Conservation (phyloP, 2,329 filamentous ascomycete species). For the Coleophoma cylindrospora region DNA sequence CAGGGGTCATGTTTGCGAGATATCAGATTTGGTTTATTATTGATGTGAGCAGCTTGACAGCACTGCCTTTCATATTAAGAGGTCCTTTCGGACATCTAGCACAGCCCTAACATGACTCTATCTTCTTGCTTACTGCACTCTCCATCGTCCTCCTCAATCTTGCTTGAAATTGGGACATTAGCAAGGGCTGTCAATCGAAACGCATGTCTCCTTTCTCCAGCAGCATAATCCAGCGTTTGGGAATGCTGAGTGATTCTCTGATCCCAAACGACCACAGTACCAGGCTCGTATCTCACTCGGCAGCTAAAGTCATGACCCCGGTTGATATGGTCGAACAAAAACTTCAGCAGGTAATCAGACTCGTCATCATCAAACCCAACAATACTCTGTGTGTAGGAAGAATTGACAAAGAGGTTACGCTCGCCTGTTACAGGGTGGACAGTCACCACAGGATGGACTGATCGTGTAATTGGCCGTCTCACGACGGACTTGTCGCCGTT, state of each 20-base stretch:
- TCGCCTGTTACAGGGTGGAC: slow-evolving; percentile 69
- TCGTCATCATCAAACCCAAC: slow-evolving; percentile 56
- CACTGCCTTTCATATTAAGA: background rate
- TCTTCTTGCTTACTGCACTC: slow-evolving; percentile 14
- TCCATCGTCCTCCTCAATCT: slow-evolving; percentile 20
- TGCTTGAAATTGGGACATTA: slow-evolving; percentile 18
- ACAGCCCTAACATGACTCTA: slow-evolving; percentile 11
- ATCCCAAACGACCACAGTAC: slow-evolving; percentile 79
- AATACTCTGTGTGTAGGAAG: slow-evolving; percentile 58
- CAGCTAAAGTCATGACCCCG: slow-evolving; percentile 66
- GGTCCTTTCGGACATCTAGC: background rate
- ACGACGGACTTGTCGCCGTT: slow-evolving; percentile 62
- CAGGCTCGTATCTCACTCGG: slow-evolving; percentile 68
- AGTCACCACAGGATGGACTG: slow-evolving; percentile 66
- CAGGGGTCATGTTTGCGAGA: too few relatives aligned
- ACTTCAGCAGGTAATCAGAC: slow-evolving; percentile 68
- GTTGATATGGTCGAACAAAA: slow-evolving; percentile 65
- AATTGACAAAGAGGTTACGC: slow-evolving; percentile 72
- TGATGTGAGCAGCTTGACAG: too few relatives aligned
- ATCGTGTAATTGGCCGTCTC: slow-evolving; percentile 68
- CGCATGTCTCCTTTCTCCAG: slow-evolving; percentile 19
- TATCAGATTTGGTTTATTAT: too few relatives aligned
- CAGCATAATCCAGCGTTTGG: slow-evolving; percentile 20
- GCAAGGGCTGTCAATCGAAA: slow-evolving; percentile 22
- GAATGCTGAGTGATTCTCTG: slow-evolving; percentile 41